Base-by-base conservation (phyloP, 169 alveolate genomes). In the Theileria parva region DNA sequence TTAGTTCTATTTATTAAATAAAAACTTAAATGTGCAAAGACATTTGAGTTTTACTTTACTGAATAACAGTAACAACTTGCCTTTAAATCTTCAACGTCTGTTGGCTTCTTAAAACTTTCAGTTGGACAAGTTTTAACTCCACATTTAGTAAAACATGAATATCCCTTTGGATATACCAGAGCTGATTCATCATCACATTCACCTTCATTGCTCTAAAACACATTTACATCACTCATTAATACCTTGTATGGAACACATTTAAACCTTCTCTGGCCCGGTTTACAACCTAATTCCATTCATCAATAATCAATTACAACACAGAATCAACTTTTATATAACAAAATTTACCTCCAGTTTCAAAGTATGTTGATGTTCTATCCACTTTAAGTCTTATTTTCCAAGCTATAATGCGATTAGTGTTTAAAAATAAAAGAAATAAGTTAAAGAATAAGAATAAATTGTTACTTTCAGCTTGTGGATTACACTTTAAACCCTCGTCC, bases 381-480 rank as follows among this genome's bases (percentile, higher is more conserved):
- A 76, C 81, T n/a, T 19, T 48, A 15, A 83, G 81, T 66, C 89
- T 25, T 15, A 68, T 69, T 67, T 83, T 83, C 89, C 89, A 83
- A n/a, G 89, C 88, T 80, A 66, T n/a, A 27, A 25, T 60, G 25
- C n/a, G 2, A 28, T 2, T 0, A 28, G 9, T 8, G 11, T n/a
- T 57, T 7, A 21, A 7, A 57, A 3, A 19, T 23, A 3, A 12
- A 21, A 19, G 17, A 28, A 67, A 21, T 57, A 9, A 7, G 27
- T 55, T 48, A 12, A 48, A 55, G 23, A 3, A 3, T n/a, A 9
- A 11, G 23, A 3, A 8, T 48, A 11, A 68, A 28, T 13, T 9
- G 78, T 25, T 80, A 80, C 88, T 83, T 72, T 83, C 89, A 11
- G 89, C 89, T 53, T 83, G 89, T 8, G 81, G 89, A 74, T 68